These are phyloP conservation scores for Chalaropsis thielavioides DNA, from an alignment of 2,329 filamentous ascomycete genomes.

Conservation along the genomic window DNA sequence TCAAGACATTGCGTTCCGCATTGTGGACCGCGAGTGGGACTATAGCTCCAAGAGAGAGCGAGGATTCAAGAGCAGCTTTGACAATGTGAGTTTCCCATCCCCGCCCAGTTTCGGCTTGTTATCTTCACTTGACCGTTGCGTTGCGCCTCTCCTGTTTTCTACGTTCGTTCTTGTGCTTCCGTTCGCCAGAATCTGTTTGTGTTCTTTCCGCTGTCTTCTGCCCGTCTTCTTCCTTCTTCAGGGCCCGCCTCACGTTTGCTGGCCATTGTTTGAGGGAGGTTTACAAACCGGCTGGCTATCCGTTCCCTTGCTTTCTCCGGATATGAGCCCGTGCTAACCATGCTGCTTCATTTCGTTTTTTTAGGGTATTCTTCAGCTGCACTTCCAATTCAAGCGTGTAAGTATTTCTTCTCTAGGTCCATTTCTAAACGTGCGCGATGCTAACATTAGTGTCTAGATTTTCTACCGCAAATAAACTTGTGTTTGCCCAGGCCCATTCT, in stretches of 20 bases:
- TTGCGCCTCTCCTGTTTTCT: background rate
- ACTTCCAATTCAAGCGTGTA: constrained; percentile 98
- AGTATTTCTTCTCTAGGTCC: constrained; percentile 19
- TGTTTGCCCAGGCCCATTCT: background rate
- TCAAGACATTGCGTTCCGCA: constrained; percentile 90
- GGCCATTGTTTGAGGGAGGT: background rate
- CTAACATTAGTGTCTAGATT: constrained; percentile 28
- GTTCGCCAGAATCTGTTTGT: background rate
- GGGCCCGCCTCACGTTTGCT: background rate
- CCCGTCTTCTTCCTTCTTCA: background rate
- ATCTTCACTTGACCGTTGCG: background rate
- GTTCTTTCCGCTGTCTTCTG: background rate
- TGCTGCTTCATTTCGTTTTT: constrained; percentile 19
- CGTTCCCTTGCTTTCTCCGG: constrained; percentile 18
- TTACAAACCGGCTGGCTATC: background rate
- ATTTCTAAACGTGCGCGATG: background rate
- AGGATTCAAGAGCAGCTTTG: constrained; percentile 91
- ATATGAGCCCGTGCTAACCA: background rate
- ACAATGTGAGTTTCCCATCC: constrained; percentile 54
- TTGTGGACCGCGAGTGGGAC: constrained; percentile 98
- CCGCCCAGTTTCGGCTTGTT: constrained; percentile 12
- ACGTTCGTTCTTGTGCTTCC: constrained; percentile 13
- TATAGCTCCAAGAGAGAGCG: constrained; percentile 91
- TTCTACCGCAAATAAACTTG: constrained; percentile 40
- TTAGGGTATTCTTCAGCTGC: constrained; percentile 84